These are phyloP conservation scores for Globisporangium heterothallicum DNA, from an alignment of 352 stramenopile species.

Conservation along the genomic window DNA sequence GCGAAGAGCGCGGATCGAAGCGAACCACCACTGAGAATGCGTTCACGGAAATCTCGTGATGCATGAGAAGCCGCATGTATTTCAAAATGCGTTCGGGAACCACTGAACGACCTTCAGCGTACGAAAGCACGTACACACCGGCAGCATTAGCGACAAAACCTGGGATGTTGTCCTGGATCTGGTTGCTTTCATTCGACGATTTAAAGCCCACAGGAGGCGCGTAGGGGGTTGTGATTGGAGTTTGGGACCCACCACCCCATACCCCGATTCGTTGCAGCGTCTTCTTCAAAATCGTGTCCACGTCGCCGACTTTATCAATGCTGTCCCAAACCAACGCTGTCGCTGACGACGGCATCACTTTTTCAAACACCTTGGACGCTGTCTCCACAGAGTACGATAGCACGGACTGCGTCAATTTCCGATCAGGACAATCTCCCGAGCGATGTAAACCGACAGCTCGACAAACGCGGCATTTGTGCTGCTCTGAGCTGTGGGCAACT, in stretches of 20 bases:
- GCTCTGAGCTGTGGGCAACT: conserved; percentile 39
- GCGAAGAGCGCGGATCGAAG: conserved; percentile 58
- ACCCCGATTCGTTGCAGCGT: conserved; percentile 67
- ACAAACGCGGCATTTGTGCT: conserved; percentile 63
- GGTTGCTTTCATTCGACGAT: conserved; percentile 9
- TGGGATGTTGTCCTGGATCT: conserved; percentile 6
- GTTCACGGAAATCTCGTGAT: conserved; percentile 81
- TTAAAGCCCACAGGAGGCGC: conserved; percentile 13
- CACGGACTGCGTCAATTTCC: conserved; percentile 28
- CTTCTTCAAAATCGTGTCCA: conserved; percentile 61
- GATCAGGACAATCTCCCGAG: conserved; percentile 48
- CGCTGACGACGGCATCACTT: conserved; percentile 42
- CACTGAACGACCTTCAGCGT: conserved; percentile 63
- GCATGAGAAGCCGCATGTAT: conserved; percentile 84
- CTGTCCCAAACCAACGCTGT: conserved; percentile 48
- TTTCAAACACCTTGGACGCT: conserved; percentile 62
- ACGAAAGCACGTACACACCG: conserved; percentile 74
- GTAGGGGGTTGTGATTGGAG: conserved; percentile 76
- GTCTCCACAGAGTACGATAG: conserved; percentile 66
- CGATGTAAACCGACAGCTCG: conserved; percentile 45
- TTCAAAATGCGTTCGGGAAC: conserved; percentile 77
- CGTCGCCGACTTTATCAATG: conserved; percentile 71
- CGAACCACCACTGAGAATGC: conserved; percentile 77
- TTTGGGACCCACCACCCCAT: conserved; percentile 79
- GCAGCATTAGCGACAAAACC: conserved; percentile 19